Percentiles rank a stretch among this genome's conserved stretches.
These are phyloP conservation scores for Ambrosiella xylebori DNA, from an alignment of 2,329 filamentous ascomycete genomes.

Conservation along the genomic window DNA sequence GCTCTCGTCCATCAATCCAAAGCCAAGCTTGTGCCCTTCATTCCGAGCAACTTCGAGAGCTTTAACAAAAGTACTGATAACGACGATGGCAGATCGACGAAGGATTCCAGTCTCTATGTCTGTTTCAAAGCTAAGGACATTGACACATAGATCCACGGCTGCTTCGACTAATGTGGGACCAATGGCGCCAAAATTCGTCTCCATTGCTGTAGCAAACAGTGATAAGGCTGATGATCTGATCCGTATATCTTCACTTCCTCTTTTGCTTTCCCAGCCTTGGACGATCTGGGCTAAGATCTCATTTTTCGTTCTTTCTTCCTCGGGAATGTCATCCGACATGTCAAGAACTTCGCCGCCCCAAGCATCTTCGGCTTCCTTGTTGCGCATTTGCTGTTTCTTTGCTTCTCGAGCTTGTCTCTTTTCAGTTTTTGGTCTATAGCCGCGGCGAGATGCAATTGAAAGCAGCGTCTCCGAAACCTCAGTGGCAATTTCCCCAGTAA, in stretches of 20 bases:
- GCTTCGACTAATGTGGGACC: conserved; percentile 34
- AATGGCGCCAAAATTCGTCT: conserved; percentile 41
- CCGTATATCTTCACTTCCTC: conserved; percentile 50
- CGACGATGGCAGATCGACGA: conserved; percentile 46
- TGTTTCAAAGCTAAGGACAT: conserved; percentile 44
- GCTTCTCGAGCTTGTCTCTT: conserved; percentile 35
- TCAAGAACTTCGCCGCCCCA: conserved; percentile 38
- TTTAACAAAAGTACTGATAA: conserved; percentile 43
- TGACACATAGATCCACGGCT: conserved; percentile 44
- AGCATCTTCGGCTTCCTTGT: conserved; percentile 31
- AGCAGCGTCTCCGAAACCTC: conserved; percentile 42
- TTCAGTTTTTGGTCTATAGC: conserved; percentile 41
- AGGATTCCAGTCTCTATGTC: conserved; percentile 45
- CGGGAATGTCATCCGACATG: conserved; percentile 27
- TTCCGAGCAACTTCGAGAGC: conserved; percentile 39
- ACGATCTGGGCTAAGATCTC: conserved; percentile 42
- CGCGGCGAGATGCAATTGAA: conserved; percentile 45
- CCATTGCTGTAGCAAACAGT: conserved; percentile 41
- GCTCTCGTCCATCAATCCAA: conserved; percentile 37
- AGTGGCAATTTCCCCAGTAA: conserved; percentile 34
- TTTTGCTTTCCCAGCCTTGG: conserved; percentile 48
- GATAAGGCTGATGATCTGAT: conserved; percentile 53
- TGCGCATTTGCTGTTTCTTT: conserved; percentile 29
- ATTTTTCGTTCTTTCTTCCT: conserved; percentile 28
- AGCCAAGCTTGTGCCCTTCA: conserved; percentile 28